These are phyloP conservation scores for Henckelia pumila DNA, from an alignment of 257 asterid species.

Conservation along the genomic window DNA sequence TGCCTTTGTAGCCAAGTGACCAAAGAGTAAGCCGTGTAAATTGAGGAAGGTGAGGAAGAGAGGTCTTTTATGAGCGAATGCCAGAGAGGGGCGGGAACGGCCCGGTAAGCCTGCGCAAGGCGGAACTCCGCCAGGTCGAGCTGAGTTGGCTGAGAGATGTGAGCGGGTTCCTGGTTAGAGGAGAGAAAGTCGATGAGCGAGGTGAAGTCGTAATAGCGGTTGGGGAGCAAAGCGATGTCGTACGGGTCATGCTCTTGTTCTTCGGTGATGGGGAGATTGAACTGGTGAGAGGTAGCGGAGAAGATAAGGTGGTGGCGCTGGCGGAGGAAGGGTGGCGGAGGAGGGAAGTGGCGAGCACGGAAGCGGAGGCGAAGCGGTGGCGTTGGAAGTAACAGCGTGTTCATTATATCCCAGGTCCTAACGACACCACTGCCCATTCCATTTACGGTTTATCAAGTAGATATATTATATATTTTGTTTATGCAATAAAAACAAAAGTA, in stretches of 20 bases:
- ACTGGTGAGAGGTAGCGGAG: constrained; percentile 32
- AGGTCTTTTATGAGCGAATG: constrained; percentile 80
- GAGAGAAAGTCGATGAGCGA: constrained; percentile 78
- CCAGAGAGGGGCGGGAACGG: constrained; percentile 92
- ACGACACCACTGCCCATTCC: constrained; percentile 18
- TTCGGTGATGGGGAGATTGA: constrained; percentile 29
- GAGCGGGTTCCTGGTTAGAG: constrained; percentile 30
- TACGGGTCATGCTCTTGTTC: constrained; percentile 36
- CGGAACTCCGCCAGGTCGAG: constrained; percentile 58
- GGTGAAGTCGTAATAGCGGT: constrained; percentile 65
- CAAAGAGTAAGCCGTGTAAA: constrained; percentile 58
- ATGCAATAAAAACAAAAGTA: too few relatives aligned
- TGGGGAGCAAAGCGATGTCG: constrained; percentile 51
- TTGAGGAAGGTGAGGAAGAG: constrained; percentile 55
- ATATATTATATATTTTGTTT: too few relatives aligned
- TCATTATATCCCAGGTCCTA: constrained; percentile 56
- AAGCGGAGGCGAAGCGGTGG: constrained; percentile 49
- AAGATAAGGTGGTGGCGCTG: constrained; percentile 30
- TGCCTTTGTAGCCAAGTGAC: constrained; percentile 87
- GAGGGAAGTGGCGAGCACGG: constrained; percentile 37
- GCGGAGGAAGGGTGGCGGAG: constrained; percentile 34
- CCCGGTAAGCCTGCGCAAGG: constrained; percentile 71
- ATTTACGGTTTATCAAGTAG: constrained; percentile 27
- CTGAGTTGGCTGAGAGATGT: constrained; percentile 31
- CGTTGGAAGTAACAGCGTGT: constrained; percentile 50